These are phyloP conservation scores for Porphyra umbilicalis DNA, from an alignment of 31 red algal genomes.

Conservation along the genomic window DNA sequence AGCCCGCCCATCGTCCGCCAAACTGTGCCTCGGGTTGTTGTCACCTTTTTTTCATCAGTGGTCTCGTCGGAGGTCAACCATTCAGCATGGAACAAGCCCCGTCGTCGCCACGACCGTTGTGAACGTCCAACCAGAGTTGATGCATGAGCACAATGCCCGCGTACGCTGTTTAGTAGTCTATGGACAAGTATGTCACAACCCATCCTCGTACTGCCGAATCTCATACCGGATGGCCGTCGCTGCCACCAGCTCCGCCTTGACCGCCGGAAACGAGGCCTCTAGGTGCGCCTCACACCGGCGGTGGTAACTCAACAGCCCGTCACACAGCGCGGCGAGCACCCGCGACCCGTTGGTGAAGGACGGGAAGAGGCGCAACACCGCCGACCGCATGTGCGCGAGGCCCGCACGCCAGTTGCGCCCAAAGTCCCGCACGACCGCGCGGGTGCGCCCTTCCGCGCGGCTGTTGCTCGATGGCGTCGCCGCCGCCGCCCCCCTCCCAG, in stretches of 20 bases:
- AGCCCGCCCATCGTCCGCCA: no score
- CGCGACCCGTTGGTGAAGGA: constrained; percentile 66
- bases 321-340: constrained; percentile 39
- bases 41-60: no score
- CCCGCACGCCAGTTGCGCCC: constrained; percentile 66
- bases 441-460: constrained; percentile 22
- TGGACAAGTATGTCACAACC: no score
- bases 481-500: not conserved
- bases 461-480: not conserved
- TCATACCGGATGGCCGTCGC: constrained; percentile 55
- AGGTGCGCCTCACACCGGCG: constrained; percentile 49
- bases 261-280: constrained; percentile 19
- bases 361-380: constrained; percentile 68
- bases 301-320: constrained; percentile 41
- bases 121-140: no score
- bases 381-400: constrained; percentile 78
- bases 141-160: no score
- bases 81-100: no score
- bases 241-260: constrained; percentile 47
- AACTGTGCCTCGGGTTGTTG: no score
- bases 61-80: no score
- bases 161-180: no score
- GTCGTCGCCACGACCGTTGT: no score
- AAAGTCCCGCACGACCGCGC: constrained; percentile 70
- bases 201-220: constrained; percentile 20